These are phyloP conservation scores for Ogataea henricii DNA, from an alignment of 805 yeast species.

Conservation along the genomic window DNA sequence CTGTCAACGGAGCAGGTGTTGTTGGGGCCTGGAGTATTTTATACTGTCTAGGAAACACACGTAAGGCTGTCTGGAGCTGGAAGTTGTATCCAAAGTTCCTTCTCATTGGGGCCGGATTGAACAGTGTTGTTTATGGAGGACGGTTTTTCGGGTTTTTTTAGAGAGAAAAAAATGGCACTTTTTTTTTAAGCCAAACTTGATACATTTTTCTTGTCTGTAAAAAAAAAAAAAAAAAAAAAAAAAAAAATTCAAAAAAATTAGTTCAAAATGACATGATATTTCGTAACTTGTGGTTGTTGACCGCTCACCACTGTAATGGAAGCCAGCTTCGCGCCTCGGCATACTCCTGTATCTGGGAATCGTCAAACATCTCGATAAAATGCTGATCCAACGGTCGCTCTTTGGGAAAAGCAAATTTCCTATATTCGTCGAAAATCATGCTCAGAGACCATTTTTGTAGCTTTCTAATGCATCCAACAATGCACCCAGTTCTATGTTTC, in stretches of 20 bases:
- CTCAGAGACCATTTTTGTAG: constrained; percentile 91
- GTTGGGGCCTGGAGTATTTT: constrained; percentile 78
- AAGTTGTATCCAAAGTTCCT: constrained; percentile 65
- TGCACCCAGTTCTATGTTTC: constrained; percentile 94
- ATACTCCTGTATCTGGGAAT: constrained; percentile 54
- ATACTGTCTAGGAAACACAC: constrained; percentile 72
- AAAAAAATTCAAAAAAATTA: neutral
- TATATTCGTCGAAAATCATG: constrained; percentile 92
- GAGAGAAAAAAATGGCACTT: constrained; percentile 3
- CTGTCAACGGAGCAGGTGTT: constrained; percentile 79
- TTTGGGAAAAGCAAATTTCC: constrained; percentile 93
- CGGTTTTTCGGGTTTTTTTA: constrained; percentile 53
- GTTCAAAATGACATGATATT: neutral
- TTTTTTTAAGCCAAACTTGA: neutral
- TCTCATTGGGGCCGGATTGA: constrained; percentile 58
- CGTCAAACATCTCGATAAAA: constrained; percentile 87
- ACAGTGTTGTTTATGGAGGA: constrained; percentile 68
- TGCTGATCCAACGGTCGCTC: constrained; percentile 95
- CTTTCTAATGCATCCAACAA: constrained; percentile 88
- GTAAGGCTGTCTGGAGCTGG: constrained; percentile 53
- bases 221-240: neutral
- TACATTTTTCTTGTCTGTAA: neutral
- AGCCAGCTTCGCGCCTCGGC: constrained; percentile 59
- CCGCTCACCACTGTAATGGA: constrained; percentile 65
- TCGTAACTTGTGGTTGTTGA: neutral